These are phyloP conservation scores for Malbranchea zuffiana DNA, from an alignment of 2,329 filamentous ascomycete genomes.

Conservation along the genomic window DNA sequence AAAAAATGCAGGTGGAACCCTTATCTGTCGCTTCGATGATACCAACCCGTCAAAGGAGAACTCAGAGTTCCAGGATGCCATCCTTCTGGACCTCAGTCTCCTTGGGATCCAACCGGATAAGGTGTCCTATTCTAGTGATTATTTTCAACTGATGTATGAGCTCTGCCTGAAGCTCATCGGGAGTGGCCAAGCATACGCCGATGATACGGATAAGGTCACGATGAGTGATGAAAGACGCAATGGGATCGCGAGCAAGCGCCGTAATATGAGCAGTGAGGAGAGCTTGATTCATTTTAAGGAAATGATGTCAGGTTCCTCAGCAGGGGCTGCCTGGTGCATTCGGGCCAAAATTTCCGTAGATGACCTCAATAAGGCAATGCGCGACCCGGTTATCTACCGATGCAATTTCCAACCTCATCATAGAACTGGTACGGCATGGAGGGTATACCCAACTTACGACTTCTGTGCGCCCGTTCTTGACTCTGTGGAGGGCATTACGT, in stretches of 20 bases:
- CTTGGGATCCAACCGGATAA: conserved; percentile 76
- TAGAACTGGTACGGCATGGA: conserved; percentile 45
- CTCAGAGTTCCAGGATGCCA: conserved; percentile 80
- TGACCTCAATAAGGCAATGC: conserved; percentile 78
- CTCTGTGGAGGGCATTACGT: conserved; percentile 46
- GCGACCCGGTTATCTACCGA: conserved; percentile 85
- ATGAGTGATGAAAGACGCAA: conserved; percentile 72
- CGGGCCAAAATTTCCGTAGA: conserved; percentile 77
- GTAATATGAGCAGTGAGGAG: conserved; percentile 63
- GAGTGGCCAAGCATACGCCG: conserved; percentile 71
- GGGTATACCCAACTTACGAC: conserved; percentile 50
- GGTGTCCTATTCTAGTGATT: conserved; percentile 76
- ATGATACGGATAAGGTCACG: conserved; percentile 72
- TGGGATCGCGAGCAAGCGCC: conserved; percentile 62
- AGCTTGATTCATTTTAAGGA: conserved; percentile 69
- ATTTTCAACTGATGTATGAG: conserved; percentile 77
- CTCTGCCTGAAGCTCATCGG: conserved; percentile 68
- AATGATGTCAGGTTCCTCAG: conserved; percentile 70
- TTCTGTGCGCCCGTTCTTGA: conserved; percentile 49
- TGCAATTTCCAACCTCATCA: conserved; percentile 58
- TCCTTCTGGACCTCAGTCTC: conserved; percentile 71
- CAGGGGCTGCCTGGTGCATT: conserved; percentile 69
- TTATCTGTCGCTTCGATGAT: conserved; percentile 80
- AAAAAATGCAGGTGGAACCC: conserved; percentile 45
- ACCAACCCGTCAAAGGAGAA: conserved; percentile 92